Evolutionary conservation across 164 flowering plant genomes (phyloP).

Genomic region (Saururus chinensis): DNA sequence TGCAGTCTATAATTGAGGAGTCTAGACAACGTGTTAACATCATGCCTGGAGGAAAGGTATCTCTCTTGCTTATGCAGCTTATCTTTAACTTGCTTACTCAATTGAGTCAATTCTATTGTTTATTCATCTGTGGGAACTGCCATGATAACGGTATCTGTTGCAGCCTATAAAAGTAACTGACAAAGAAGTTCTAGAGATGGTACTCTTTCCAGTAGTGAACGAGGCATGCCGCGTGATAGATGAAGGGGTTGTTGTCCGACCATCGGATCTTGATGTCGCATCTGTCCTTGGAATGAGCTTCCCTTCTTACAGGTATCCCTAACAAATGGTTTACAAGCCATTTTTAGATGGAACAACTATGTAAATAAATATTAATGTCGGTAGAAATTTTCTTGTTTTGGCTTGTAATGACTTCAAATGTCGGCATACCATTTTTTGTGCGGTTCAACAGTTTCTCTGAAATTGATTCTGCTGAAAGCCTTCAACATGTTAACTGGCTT

Average conservation of each 20-base stretch:
- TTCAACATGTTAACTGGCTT: too few relatives aligned
- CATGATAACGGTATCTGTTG: not conserved
- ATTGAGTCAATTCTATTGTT: too few relatives aligned
- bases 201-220: constrained; percentile 90
- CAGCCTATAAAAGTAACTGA: constrained; percentile 74
- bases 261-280: constrained; percentile 89
- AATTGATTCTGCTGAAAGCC: too few relatives aligned
- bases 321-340: not conserved
- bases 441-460: too few relatives aligned
- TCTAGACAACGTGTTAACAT: constrained; percentile 49
- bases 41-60: constrained; percentile 91
- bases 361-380: too few relatives aligned
- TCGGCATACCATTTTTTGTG: too few relatives aligned
- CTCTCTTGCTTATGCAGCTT: not conserved
- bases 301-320: constrained; percentile 75
- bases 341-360: not conserved
- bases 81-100: not conserved
- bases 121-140: not conserved
- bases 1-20: constrained; percentile 71
- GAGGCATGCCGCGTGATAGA: constrained; percentile 90
- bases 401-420: too few relatives aligned
- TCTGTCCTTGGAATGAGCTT: constrained; percentile 97
- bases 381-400: too few relatives aligned
- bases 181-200: constrained; percentile 84
- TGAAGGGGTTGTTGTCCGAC: constrained; percentile 75